These are phyloP conservation scores for Ceratocystis destructans DNA, from an alignment of 2,329 filamentous ascomycete species.

Conservation along the genomic window DNA sequence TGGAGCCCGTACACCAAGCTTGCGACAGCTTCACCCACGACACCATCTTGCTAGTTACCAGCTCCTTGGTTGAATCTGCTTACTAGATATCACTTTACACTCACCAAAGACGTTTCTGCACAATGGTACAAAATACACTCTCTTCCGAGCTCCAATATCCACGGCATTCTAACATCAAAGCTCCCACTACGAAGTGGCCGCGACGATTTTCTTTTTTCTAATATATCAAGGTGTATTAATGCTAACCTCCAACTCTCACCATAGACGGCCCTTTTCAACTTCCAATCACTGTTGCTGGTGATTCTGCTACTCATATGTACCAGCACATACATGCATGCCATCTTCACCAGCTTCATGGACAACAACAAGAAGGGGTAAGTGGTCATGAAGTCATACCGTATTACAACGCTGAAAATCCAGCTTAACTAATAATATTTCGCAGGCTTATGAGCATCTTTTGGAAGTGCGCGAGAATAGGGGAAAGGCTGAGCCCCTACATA, in stretches of 20 bases:
- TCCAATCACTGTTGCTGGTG: constrained; percentile 89
- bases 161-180: neutral
- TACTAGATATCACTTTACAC: too few species aligned
- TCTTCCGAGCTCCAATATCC: neutral
- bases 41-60: neutral
- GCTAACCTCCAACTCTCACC: neutral
- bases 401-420: constrained; percentile 32
- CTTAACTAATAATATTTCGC: constrained; percentile 7
- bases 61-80: neutral
- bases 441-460: constrained; percentile 80
- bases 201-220: constrained; percentile 23
- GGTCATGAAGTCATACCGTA: neutral
- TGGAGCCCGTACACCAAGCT: neutral
- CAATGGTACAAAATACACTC: neutral
- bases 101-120: neutral
- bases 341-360: constrained; percentile 82
- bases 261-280: constrained; percentile 95
- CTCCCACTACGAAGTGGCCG: constrained; percentile 11
- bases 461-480: constrained; percentile 88
- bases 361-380: constrained; percentile 77
- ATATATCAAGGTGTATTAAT: neutral
- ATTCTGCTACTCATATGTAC: constrained; percentile 94
- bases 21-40: neutral
- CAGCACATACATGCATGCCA: constrained; percentile 80
- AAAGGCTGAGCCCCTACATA: constrained; percentile 87